Conservation (phyloP, 306 rosid genomes). For the Gleditsia sinensis region DNA sequence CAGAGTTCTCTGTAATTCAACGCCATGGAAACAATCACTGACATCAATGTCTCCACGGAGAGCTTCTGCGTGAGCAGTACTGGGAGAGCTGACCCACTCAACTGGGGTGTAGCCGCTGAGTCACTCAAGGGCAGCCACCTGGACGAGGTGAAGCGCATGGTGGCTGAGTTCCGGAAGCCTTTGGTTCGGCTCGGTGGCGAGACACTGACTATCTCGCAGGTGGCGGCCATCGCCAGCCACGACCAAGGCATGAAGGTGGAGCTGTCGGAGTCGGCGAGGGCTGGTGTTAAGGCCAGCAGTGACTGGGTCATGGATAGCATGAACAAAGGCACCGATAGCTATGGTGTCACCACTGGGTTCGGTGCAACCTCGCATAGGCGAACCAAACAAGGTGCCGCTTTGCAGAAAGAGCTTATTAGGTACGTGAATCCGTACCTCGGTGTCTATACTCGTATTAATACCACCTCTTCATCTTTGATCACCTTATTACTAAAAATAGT, state of each 20-base stretch:
- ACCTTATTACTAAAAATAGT: too few relatives aligned
- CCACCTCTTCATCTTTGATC: too few relatives aligned
- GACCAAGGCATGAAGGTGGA: conserved; percentile 57
- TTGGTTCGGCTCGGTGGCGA: conserved; percentile 67
- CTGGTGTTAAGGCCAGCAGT: conserved; percentile 86
- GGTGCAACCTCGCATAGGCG: conserved; percentile 90
- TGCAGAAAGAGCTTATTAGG: conserved; percentile 86
- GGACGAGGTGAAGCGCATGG: conserved; percentile 94
- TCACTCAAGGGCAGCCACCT: conserved; percentile 69
- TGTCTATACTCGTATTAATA: too few relatives aligned
- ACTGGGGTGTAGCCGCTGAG: conserved; percentile 73
- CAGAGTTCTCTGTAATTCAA: not conserved
- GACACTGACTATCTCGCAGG: conserved; percentile 72
- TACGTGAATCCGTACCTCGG: conserved; percentile 10
- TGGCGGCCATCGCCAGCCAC: conserved; percentile 67
- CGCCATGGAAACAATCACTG: conserved; percentile 41
- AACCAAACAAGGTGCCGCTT: conserved; percentile 91
- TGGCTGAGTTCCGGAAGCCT: conserved; percentile 67
- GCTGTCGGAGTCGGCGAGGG: conserved; percentile 65
- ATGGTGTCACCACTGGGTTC: conserved; percentile 94
- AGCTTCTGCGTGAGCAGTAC: conserved; percentile 35
- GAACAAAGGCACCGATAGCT: conserved; percentile 76
- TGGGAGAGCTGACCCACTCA: conserved; percentile 53
- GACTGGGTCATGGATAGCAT: conserved; percentile 93
- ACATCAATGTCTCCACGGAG: conserved; percentile 22